Conservation (phyloP, 768 basidiomycete species). For the Mycena capillaripes region DNA sequence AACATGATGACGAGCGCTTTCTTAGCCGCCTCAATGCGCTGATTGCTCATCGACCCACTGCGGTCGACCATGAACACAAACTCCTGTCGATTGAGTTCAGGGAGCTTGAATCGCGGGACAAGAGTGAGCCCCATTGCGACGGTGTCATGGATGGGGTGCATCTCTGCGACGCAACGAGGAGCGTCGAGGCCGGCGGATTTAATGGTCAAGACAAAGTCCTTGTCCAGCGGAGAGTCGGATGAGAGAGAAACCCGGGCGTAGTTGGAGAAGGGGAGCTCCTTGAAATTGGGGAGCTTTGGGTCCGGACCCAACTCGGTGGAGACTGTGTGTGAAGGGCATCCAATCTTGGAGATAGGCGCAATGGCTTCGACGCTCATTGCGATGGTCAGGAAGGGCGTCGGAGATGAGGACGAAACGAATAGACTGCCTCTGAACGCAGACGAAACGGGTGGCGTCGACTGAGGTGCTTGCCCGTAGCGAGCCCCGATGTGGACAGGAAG, state of each 20-base stretch:
- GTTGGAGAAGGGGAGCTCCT: conserved; percentile 34
- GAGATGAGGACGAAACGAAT: not conserved
- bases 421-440: not conserved
- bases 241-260: conserved; percentile 32
- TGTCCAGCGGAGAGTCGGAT: conserved; percentile 38
- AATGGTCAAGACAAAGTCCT: conserved; percentile 59
- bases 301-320: conserved; percentile 39
- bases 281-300: conserved; percentile 30
- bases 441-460: not conserved
- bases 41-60: conserved; percentile 54
- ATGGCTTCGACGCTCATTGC: conserved; percentile 29
- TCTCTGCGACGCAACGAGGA: conserved; percentile 60
- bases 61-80: conserved; percentile 64
- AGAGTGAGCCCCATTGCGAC: conserved; percentile 57
- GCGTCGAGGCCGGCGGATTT: conserved; percentile 54
- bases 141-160: conserved; percentile 36
- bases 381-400: conserved; percentile 22
- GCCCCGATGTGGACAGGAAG: conserved; percentile 32
- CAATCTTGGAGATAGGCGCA: conserved; percentile 32
- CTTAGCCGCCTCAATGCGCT: conserved; percentile 52
- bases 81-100: conserved; percentile 53
- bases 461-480: conserved; percentile 37
- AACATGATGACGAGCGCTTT: conserved; percentile 55
- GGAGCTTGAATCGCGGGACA: conserved; percentile 57
- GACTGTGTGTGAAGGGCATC: conserved; percentile 34